Percentiles rank a stretch among this genome's conserved stretches.
phyloP scores from a whole-genome alignment of 441 rosid genomes.

The Macaranga tanarius region DNA sequence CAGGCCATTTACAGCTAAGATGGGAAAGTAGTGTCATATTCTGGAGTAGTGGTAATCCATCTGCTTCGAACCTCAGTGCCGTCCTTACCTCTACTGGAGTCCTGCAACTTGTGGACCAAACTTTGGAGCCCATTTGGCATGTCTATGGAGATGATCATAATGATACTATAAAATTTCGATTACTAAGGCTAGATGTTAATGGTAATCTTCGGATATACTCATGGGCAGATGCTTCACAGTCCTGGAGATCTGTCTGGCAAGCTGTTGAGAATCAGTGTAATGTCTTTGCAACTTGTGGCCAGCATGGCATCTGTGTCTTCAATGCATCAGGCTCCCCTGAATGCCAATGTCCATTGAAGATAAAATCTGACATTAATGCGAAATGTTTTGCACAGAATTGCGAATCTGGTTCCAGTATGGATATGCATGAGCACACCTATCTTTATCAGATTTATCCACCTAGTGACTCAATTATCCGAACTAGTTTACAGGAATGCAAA shows the following conservation, averaged over 20 bases:
- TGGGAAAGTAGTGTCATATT: conserved; percentile 65
- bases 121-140: conserved; percentile 50
- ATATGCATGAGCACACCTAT: conserved; percentile 43
- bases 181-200: conserved; percentile 66
- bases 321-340: conserved; percentile 46
- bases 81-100: conserved; percentile 61
- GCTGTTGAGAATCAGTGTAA: conserved; percentile 83
- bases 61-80: conserved; percentile 45
- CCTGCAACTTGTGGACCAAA: conserved; percentile 43
- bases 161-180: conserved; percentile 55
- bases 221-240: conserved; percentile 43
- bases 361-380: conserved; percentile 27
- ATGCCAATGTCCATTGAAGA: conserved; percentile 56
- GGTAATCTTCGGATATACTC: conserved; percentile 85
- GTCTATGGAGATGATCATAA: conserved; percentile 67
- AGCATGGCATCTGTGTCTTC: conserved; percentile 55
- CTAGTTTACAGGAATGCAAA: conserved; percentile 55
- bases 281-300: conserved; percentile 80
- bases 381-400: conserved; percentile 54
- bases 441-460: conserved; percentile 70
- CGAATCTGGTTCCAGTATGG: conserved; percentile 43
- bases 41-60: conserved; percentile 53
- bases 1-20: conserved; percentile 56
- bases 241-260: conserved; percentile 86
- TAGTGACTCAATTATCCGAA: conserved; percentile 34